Percentiles rank a stretch among this genome's conserved stretches.
Evolutionary conservation across 768 basidiomycete genomes (phyloP).

Genomic region (Chalciporus pseudorubinellus): DNA sequence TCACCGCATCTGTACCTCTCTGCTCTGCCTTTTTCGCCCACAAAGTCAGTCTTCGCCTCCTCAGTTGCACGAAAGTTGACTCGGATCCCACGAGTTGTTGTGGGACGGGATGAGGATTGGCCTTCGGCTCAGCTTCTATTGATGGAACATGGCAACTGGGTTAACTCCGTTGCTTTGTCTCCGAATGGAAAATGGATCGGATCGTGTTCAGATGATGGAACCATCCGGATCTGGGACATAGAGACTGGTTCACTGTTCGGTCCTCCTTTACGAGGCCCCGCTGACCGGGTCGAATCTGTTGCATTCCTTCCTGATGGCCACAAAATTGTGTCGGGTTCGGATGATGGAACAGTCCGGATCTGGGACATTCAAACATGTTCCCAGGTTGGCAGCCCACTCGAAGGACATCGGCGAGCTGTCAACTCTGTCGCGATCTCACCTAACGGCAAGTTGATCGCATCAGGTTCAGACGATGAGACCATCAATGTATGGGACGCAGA

Average conservation of each 20-base stretch:
- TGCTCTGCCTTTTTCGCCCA: too few relatives aligned
- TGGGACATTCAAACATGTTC: background rate
- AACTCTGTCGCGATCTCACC: constrained; percentile 1
- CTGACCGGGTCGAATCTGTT: background rate
- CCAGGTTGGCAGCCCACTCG: background rate
- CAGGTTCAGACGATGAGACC: background rate
- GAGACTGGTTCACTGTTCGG: background rate
- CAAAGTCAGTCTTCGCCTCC: too few relatives aligned
- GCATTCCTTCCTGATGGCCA: background rate
- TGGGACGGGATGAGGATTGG: too few relatives aligned
- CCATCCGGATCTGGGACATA: constrained; percentile 2
- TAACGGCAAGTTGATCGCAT: background rate
- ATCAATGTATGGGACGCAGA: background rate
- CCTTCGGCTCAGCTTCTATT: too few relatives aligned
- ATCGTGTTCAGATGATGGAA: background rate
- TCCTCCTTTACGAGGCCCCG: too few relatives aligned
- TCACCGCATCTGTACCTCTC: too few relatives aligned
- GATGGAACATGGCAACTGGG: too few relatives aligned
- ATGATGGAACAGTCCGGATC: background rate
- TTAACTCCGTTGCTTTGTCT: too few relatives aligned
- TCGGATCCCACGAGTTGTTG: background rate
- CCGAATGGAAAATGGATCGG: background rate
- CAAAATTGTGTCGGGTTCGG: background rate
- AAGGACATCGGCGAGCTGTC: background rate
- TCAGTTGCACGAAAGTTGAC: too few relatives aligned